phyloP scores from a whole-genome alignment of 768 basidiomycete genomes.

The Stropharia rugosoannulata region DNA sequence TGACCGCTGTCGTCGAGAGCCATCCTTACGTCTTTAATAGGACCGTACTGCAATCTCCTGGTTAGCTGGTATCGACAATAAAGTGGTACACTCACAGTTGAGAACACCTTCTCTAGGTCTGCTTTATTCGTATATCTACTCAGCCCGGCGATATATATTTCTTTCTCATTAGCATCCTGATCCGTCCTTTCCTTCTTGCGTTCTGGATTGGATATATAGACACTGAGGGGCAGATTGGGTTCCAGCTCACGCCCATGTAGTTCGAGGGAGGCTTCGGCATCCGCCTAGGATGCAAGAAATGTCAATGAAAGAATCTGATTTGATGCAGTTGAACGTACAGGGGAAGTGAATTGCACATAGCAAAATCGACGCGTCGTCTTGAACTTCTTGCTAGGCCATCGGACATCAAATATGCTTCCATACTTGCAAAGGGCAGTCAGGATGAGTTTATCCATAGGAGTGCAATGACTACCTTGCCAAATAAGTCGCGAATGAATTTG shows the following conservation, averaged over 20 bases:
- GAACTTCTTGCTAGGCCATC: conserved; percentile 98
- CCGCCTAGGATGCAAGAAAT: conserved; percentile 34
- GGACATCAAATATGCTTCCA: conserved; percentile 88
- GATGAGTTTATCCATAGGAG: neutral
- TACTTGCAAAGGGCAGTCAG: conserved; percentile 48
- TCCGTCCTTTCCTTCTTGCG: conserved; percentile 90
- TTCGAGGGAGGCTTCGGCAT: conserved; percentile 77
- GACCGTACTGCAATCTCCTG: conserved; percentile 61
- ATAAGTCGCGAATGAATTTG: conserved; percentile 67
- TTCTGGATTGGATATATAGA: conserved; percentile 88
- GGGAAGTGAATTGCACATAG: conserved; percentile 88
- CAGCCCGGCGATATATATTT: conserved; percentile 87
- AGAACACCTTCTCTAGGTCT: conserved; percentile 80
- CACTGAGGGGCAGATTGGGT: conserved; percentile 65
- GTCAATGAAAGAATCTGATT: neutral
- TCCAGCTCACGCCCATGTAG: conserved; percentile 78
- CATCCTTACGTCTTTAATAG: conserved; percentile 79
- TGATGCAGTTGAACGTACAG: conserved; percentile 48
- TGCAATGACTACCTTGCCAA: conserved; percentile 61
- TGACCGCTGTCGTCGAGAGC: conserved; percentile 68
- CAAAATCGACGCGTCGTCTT: conserved; percentile 89
- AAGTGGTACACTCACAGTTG: conserved; percentile 48
- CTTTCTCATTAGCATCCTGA: conserved; percentile 77
- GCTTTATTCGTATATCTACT: conserved; percentile 73
- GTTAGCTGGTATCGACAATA: conserved; percentile 1